Conservation (phyloP, 345 rosid genomes). For the Alliaria petiolata region DNA sequence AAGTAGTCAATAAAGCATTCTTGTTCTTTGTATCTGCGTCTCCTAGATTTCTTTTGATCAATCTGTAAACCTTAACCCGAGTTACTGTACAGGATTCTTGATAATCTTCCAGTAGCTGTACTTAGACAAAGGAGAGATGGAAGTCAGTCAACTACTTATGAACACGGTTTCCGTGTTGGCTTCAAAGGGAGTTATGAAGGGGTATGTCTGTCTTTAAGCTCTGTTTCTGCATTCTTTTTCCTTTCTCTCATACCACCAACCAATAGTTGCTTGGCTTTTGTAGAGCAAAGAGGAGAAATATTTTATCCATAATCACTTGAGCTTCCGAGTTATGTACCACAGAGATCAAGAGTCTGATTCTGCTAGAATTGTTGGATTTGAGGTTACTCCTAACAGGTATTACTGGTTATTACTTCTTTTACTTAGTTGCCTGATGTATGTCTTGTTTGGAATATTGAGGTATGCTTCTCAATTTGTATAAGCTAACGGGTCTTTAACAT, state of each 20-base stretch:
- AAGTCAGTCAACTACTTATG: conserved; percentile 74
- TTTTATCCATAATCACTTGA: conserved; percentile 90
- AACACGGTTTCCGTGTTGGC: conserved; percentile 94
- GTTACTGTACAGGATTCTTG: conserved; percentile 72
- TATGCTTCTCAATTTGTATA: neutral
- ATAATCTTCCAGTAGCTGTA: conserved; percentile 98
- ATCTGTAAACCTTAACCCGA: neutral
- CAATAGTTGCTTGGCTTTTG: conserved; percentile 17
- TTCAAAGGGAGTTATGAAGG: conserved; percentile 94
- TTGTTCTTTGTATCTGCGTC: neutral
- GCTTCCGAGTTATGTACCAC: conserved; percentile 93
- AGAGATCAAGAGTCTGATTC: conserved; percentile 75
- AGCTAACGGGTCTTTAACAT: neutral
- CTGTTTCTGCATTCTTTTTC: conserved; percentile 12
- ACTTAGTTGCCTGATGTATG: neutral
- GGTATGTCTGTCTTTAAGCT: conserved; percentile 42
- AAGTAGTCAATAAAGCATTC: conserved; percentile 30
- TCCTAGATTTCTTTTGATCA: neutral
- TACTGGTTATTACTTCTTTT: neutral
- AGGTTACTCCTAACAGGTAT: conserved; percentile 90
- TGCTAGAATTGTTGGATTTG: conserved; percentile 96
- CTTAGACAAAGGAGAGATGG: conserved; percentile 93
- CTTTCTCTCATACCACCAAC: conserved; percentile 5
- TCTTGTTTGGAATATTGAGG: neutral
- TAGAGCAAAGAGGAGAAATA: conserved; percentile 98